Base-by-base conservation (phyloP, 768 basidiomycete genomes). In the Phylloporus arenicola region DNA sequence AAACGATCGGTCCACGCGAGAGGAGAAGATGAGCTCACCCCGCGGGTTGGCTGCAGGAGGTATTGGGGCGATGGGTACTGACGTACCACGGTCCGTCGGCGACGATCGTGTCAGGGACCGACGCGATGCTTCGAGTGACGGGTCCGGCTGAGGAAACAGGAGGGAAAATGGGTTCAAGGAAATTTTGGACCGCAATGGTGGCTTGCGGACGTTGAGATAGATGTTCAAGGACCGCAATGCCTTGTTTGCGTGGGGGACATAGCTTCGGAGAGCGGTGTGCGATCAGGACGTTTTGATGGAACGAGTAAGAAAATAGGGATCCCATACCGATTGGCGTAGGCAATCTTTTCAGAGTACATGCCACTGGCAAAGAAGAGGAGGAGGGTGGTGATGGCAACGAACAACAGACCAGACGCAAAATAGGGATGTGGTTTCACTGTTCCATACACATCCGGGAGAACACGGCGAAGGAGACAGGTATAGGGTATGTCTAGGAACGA, bases 11-110 rank as follows among this genome's bases (percentile, higher is more conserved):
- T 90, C 86, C 17, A 99, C 86, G 41, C 89, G 83, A 11, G 86
- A 89, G 3, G 89, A 92, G 70, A 99, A 96, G 48, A 98, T 96
- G 52, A 99, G 82, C 64, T 99, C 96, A 44, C 96, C 95, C 13
- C 94, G 85, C 3, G 95, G 93, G 67, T 92, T 96, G 25, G 75
- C 74, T 13, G 92, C 78, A 1, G 92, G 91, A 3, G 93, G 92
- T 37, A 96, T 94, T n/a, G 90, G 81, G 38, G 69, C 56, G 35
- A 65, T 62, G 44, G 78, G 78, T 22, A 78, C 68, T 25, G 80
- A 75, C 6, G 76, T 74, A 30, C 64, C 68, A 19, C 73, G 76
- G 46, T 67, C 67, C n/a, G 72, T 64, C 7, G 70, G 59, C 20
- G 64, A 62, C 14, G 68, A 57, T 38, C 53, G 68, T 57, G 69